A percentile compares a stretch with the other conserved stretches of the same genome.
Conservation (phyloP, 73 alveolate species). For the Tetrahymena borealis region DNA sequence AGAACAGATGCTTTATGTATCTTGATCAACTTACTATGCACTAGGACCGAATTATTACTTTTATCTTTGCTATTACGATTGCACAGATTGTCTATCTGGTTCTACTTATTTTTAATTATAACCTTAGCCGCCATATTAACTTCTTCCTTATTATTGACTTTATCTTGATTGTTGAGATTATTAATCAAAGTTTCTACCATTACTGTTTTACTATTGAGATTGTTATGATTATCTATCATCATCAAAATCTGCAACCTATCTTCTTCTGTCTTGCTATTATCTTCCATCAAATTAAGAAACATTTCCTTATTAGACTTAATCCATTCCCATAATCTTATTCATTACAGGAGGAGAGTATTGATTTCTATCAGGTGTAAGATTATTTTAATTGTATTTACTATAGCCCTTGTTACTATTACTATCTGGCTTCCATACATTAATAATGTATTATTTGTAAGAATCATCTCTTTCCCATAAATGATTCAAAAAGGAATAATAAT, state of each 20-base stretch:
- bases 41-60: not conserved
- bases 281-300: not conserved
- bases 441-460: not conserved
- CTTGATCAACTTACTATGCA: not conserved
- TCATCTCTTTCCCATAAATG: not conserved
- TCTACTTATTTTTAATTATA: not conserved
- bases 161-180: not conserved
- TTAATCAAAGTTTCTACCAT: not conserved
- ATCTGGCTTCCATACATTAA: not conserved
- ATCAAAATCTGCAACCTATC: not conserved
- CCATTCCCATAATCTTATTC: not conserved
- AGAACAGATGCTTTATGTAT: not conserved
- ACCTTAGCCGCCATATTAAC: not conserved
- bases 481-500: not conserved
- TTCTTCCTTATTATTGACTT: not conserved
- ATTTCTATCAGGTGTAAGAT: not conserved
- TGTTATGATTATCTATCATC: not conserved
- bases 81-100: not conserved
- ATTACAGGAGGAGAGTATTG: not conserved
- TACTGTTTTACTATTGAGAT: not conserved
- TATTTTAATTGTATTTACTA: not conserved
- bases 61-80: not conserved
- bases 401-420: not conserved
- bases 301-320: not conserved
- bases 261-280: not conserved